Evolutionary conservation across 768 basidiomycete species (phyloP), one percentile per base, ranked within the genome.

Genomic region (Agrocybe praecox): DNA sequence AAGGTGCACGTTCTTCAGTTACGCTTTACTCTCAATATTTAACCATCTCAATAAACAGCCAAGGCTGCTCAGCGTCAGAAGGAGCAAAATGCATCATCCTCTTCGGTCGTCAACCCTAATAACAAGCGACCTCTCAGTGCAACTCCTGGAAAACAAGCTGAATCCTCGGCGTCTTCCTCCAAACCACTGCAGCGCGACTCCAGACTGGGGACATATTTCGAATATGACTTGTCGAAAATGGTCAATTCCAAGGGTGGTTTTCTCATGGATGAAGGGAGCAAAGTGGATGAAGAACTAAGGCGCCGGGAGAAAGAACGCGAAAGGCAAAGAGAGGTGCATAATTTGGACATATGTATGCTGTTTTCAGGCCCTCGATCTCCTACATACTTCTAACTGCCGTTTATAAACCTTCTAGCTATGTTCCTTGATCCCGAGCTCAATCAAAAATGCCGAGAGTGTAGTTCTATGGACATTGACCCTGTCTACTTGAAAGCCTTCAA

Each of bases 171-270:
- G 0, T 79, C 77, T 14, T 78, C 77, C 22, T 65, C 77, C 1
- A 75, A 79, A 53, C 77, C 81, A 52, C 74, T 94, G 53, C 84
- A 84, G 65, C 84, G 89, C 7, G 91, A 94, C 63, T 82, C 87
- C 12, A 83, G 91, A 32, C 77, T 94, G 11, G 96, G 94, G 23
- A 92, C 85, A 47, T 98, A 98, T 75, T 96, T 96, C 62, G 96
- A 98, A 62, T 98, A 97, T 84, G 96, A 98, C 70, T 73, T 98
- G 14, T 91, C 91, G 12, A 98, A 97, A 79, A 92, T 98, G 87
- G 89, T 94, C 67, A 98, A 99, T 70, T 89, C 94, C 8, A 91
- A 95, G 69, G 97, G 96, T 49, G 97, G 97, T 1, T 99, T 98
- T 72, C 73, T 99, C 66, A 80, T 96, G 6, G 92, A 96, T 60